Conservation (phyloP, 1,284 basidiomycete species). For the Prillingera fragicola region DNA sequence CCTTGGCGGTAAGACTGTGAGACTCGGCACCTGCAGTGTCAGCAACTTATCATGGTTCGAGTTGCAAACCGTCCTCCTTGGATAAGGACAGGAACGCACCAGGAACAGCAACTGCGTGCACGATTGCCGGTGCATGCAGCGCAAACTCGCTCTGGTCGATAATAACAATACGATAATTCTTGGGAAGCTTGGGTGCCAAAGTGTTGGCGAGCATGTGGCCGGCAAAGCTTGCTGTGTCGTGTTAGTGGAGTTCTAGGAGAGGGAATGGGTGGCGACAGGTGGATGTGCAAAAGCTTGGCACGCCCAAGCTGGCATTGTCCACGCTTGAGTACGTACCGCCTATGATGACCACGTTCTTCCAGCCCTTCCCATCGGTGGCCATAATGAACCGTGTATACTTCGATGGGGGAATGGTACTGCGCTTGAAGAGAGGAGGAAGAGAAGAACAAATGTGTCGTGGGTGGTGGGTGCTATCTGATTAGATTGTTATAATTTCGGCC, state of each 20-base stretch:
- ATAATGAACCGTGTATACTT: no score
- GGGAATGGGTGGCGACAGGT: no score
- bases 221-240: conserved; percentile 6
- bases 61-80: background rate
- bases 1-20: conserved; percentile 27
- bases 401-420: no score
- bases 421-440: no score
- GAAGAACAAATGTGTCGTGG: no score
- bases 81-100: conserved; percentile 18
- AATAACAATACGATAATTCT: conserved; percentile 5
- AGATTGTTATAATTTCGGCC: no score
- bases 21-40: conserved; percentile 38
- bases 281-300: no score
- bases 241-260: background rate
- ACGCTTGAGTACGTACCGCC: conserved; percentile 10
- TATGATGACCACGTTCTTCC: conserved; percentile 7
- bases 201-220: conserved; percentile 10
- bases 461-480: no score
- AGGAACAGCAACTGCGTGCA: conserved; percentile 47
- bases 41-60: background rate
- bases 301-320: no score
- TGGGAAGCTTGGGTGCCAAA: background rate
- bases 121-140: conserved; percentile 43
- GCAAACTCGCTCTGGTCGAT: conserved; percentile 26
- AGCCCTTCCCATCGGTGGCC: no score